Evolutionary conservation across 768 basidiomycete genomes (phyloP), one percentile per base, ranked within the genome.

Genomic region (Saitozyma sp.): DNA sequence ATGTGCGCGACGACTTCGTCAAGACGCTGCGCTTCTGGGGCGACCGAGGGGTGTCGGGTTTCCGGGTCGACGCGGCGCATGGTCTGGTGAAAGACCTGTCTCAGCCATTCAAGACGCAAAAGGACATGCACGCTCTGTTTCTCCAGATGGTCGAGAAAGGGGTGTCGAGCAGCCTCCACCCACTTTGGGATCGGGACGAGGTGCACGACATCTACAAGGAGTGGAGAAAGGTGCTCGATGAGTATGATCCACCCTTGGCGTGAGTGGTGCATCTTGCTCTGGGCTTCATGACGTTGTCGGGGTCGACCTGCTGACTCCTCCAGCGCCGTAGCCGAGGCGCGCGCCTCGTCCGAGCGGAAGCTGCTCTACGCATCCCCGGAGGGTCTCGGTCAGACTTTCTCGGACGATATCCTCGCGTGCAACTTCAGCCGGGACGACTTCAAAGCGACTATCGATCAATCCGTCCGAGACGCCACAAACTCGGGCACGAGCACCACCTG

Each of bases 201-300:
- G 67, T 69, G 8, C 67, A 65, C 14, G 66, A 68, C 6, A 67
- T 75, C 48, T 75, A 70, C 61, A 67, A 60, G 58, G 53, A 54
- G 10, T 75, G 74, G 74, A 58, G 74, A 54, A 63, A 67, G 65
- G 60, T 75, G 9, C 73, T 75, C 56, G 54, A 75, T 48, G 59
- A 70, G 55, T 75, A 72, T 55, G 58, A 70, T 46, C 74, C 74
- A 6, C 74, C 74, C 52, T 54, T 74, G 51, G 68, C 62, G 69
- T 74, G 63, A 68, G 72, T 74, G 16, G 6, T 56, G 14, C 45
- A 4, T 43, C 43, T 16, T 4, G 49, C 13, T 38, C n/a, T 37
- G 50, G n/a, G 8, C 50, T 13, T 42, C 42, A 20, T 51, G 13
- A 16, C 43, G 16, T 14, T n/a, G 5, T 48, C 29, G 48, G 38